Base-by-base conservation (phyloP, 1,284 basidiomycete species). In the Thelephora terrestris region DNA sequence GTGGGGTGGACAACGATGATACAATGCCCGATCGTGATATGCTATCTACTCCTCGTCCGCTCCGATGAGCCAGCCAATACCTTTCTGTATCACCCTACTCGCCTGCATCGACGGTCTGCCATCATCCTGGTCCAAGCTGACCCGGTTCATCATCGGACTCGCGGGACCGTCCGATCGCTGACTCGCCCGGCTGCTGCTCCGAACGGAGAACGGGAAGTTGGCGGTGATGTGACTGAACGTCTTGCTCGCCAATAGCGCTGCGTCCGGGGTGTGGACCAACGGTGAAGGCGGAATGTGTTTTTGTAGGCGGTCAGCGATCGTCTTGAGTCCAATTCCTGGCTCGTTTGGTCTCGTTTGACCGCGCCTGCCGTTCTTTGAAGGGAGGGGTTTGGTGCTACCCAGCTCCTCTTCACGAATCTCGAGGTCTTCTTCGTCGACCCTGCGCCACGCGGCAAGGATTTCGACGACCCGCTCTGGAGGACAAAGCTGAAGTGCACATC, bases 61-160 rank as follows among this genome's bases (percentile, higher is more conserved):
- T 32, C 89, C 90, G 53, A 92, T 83, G 25, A 92, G 69, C 89
- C 89, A 92, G 7, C 88, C 88, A 45, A 92, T 84, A 12, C 89
- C 90, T 58, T 82, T 81, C 43, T 85, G 83, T 34, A 92, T 64
- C 17, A 78, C 84, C 35, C 81, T 76, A 40, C 77, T 78, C 9
- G 88, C 85, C 54, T 86, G 82, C 5, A 72, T 65, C 16, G 82
- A 80, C 20, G 89, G 79, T 49, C 86, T 81, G 16, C 75, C 76
- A 20, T 68, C 67, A 43, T 75, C 73, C n/a, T 25, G 12, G 1
- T 42, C 39, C 25, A 23, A 25, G 20, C 17, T 25, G n/a, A 25
- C 25, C 39, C 39, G 39, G 25, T 21, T 42, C 7, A 32, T 32
- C 29, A 32, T 32, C 29, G 29, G 29, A 32, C 29, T 32, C 7